A percentile compares a stretch with the other conserved stretches of the same genome.
Conservation (phyloP, 345 rosid species). For the Gossypium bickii region DNA sequence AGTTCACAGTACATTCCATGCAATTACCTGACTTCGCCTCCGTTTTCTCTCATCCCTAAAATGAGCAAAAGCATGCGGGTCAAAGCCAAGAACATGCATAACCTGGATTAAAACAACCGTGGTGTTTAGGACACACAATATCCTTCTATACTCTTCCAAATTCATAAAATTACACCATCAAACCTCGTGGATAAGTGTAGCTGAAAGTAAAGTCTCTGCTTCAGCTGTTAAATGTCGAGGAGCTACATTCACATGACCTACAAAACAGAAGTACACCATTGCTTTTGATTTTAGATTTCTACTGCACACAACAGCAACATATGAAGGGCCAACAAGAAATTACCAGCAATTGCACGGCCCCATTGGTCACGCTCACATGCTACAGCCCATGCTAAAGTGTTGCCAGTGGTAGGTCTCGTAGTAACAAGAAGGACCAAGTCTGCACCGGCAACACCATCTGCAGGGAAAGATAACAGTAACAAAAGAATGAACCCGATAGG, state of each 20-base stretch:
- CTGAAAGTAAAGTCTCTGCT: conserved; percentile 94
- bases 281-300: conserved; percentile 15
- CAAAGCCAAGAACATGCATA: conserved; percentile 99
- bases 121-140: conserved; percentile 5
- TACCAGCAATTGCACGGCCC: conserved; percentile 99
- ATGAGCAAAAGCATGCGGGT: conserved; percentile 98
- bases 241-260: conserved; percentile 99
- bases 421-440: conserved; percentile 97
- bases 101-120: conserved; percentile 46
- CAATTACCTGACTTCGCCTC: conserved; percentile 77
- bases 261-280: conserved; percentile 15
- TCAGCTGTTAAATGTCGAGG: conserved; percentile 99
- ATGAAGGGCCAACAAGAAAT: conserved; percentile 1
- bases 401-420: conserved; percentile 98
- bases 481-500: background rate
- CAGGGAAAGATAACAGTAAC: conserved; percentile 7
- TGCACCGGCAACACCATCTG: conserved; percentile 88
- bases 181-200: conserved; percentile 97
- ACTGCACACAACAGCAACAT: background rate
- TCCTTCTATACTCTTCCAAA: conserved; percentile 3
- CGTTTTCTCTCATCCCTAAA: conserved; percentile 98
- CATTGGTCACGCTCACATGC: conserved; percentile 99
- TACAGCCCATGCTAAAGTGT: conserved; percentile 99
- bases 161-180: conserved; percentile 16
- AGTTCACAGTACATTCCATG: background rate